A percentile compares a stretch with the other conserved stretches of the same genome.
Evolutionary conservation across 106 monocot species (phyloP).

Genomic region (Dactylorhiza incarnata): DNA sequence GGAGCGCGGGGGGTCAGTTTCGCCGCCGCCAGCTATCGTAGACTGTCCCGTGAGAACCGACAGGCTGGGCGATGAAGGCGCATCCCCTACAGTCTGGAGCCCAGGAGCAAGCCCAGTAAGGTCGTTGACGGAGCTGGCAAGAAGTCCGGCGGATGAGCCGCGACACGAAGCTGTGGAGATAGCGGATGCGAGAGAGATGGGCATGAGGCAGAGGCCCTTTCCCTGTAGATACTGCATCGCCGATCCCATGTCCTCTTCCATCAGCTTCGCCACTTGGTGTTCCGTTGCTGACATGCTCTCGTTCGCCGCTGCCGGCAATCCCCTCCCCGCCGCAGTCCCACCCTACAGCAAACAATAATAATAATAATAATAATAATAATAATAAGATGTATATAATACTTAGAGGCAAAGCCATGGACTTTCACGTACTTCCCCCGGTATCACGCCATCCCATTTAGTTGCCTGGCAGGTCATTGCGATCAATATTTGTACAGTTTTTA

Average conservation of each 20-base stretch:
- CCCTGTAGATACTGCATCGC: conserved; percentile 93
- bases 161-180: conserved; percentile 61
- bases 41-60: conserved; percentile 69
- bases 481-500: too few relatives aligned
- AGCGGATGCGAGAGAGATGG: conserved; percentile 87
- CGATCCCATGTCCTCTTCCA: conserved; percentile 93
- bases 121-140: background rate
- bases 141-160: background rate
- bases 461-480: background rate
- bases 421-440: conserved; percentile 7
- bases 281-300: conserved; percentile 52
- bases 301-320: conserved; percentile 12
- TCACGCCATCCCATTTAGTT: conserved; percentile 12
- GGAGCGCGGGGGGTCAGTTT: background rate
- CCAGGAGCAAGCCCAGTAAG: background rate
- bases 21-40: conserved; percentile 28
- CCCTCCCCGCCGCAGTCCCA: conserved; percentile 10
- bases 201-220: conserved; percentile 90
- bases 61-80: conserved; percentile 46
- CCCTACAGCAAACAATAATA: background rate
- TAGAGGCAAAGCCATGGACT: background rate
- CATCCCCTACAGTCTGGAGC: conserved; percentile 10
- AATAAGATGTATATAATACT: background rate
- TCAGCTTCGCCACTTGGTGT: conserved; percentile 80
- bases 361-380: background rate